Evolutionary conservation across 2,329 filamentous ascomycete species (phyloP), one percentile per base, ranked within the genome.

Genomic region (Leptographium procerum): DNA sequence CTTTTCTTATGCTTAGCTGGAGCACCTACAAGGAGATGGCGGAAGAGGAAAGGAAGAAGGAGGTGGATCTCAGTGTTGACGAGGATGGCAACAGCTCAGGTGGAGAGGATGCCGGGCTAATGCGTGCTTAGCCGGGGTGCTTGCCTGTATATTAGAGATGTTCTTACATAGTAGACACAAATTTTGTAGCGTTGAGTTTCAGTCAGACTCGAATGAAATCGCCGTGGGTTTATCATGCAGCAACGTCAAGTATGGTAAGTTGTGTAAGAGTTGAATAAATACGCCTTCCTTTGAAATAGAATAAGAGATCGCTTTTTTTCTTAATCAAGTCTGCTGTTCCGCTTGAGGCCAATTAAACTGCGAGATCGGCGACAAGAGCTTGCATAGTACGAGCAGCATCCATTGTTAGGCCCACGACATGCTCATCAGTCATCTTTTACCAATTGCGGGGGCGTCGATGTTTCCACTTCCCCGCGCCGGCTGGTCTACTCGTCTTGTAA

Each of bases 21-120:
- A 94, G 90, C 64, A 96, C 92, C 0, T 99, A 92, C 73, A 82
- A 86, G 55, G 94, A 99, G 75, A 92, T 97, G 86, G 82, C 85
- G 52, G 90, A 96, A 71, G 89, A 95, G 64, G 81, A 85, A 65
- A 78, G 79, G 63, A 85, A 84, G 67, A 84, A 78, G 66, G 75
- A 79, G 50, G 60, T 63, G 5, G 65, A 69, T 50, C n/a, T 68
- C 3, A 62, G 62, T 19, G 59, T 58, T 5, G 61, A 56, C 3
- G 61, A 64, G 10, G 64, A 65, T 28, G 64, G 63, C 7, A 28
- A 33, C 28, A 47, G 50, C 36, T 43, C 36, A 22, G 51, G 51
- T 8, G 40, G 26, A 2, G 53, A 48, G 3, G 4, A 16, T 26
- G 10, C 26, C 13, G 48, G 16, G 31, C 19, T 9, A 51, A n/a